Base-by-base conservation (phyloP, 441 rosid species). In the Pelargonium citronellum region DNA sequence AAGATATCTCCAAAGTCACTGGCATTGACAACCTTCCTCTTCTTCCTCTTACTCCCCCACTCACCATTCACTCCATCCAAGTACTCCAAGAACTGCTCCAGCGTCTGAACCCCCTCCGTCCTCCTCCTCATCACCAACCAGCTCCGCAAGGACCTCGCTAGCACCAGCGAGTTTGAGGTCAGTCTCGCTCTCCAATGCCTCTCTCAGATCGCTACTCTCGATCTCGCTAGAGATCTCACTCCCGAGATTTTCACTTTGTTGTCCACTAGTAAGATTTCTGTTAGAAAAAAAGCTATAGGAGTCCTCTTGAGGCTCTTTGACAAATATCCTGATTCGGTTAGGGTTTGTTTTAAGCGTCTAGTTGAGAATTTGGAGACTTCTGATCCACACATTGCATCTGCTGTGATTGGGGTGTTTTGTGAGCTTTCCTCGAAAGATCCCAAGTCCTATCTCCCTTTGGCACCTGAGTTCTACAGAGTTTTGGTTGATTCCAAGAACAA, bases 401-500 rank as follows among this genome's bases (percentile, higher is more conserved):
- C 92, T 4, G 89, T 82, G 51, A 79, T 93, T 49, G 95, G 95
- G 62, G 93, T 94, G 47, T 91, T 94, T 57, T 85, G 92, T 66
- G 97, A 94, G 76, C 88, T 91, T 63, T 75, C 94, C 16, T 41
- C 78, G 0, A 87, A 82, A 65, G 97, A 94, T 47, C 90, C 99
- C 34, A 75, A 58, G 64, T 85, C 94, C 0, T 91, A 86, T 80
- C 85, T 94, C 76, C 96, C 97, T 0, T 74, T 94, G 68, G 97
- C 99, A 34, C 99, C 97, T 0, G 96, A 87, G 67, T 91, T 94
- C 76, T 91, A 87, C 80, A 92, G 76, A 80, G 76, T 91, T 73
- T 75, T 94, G 71, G 89, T 90, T 4, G 91, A 90, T 79, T 91
- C 99, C 1, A 90, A 81, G 89, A 91, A 87, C 74, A 91, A 94